Conservation (phyloP, 768 basidiomycete species). For the Amanita fuliginea region DNA sequence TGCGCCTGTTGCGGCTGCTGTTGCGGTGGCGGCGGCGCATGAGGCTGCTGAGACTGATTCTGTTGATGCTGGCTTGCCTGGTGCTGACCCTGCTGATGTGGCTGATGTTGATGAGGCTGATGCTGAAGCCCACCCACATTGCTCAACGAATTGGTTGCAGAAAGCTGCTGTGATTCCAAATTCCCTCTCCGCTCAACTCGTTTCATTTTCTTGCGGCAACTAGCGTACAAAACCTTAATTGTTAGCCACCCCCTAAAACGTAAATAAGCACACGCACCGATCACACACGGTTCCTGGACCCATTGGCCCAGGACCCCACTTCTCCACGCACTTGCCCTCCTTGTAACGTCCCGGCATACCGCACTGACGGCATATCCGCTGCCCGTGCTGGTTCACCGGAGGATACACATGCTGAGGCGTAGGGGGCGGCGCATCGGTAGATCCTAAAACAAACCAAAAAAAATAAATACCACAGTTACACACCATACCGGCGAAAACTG, state of each 20-base stretch:
- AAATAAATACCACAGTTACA: neutral
- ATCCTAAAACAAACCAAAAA: slow-evolving; percentile 6
- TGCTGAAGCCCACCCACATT: slow-evolving; percentile 11
- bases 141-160: slow-evolving; percentile 7
- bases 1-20: slow-evolving; percentile 7
- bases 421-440: slow-evolving; percentile 13
- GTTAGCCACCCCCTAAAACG: neutral
- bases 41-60: slow-evolving; percentile 4
- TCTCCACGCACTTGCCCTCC: slow-evolving; percentile 79
- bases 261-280: slow-evolving; percentile 29
- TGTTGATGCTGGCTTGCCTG: too few species aligned
- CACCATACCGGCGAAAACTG: neutral
- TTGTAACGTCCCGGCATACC: slow-evolving; percentile 67
- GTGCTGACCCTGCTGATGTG: neutral
- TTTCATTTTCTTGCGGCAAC: slow-evolving; percentile 82
- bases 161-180: slow-evolving; percentile 31
- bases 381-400: slow-evolving; percentile 48
- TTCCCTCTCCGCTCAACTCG: slow-evolving; percentile 68
- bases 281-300: slow-evolving; percentile 81
- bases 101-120: slow-evolving; percentile 8
- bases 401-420: slow-evolving; percentile 25
- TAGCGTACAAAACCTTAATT: slow-evolving; percentile 13
- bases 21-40: neutral
- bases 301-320: slow-evolving; percentile 79
- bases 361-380: slow-evolving; percentile 70